phyloP scores from a whole-genome alignment of 768 basidiomycete species.

The Lanmaoa pseudosensibilis region DNA sequence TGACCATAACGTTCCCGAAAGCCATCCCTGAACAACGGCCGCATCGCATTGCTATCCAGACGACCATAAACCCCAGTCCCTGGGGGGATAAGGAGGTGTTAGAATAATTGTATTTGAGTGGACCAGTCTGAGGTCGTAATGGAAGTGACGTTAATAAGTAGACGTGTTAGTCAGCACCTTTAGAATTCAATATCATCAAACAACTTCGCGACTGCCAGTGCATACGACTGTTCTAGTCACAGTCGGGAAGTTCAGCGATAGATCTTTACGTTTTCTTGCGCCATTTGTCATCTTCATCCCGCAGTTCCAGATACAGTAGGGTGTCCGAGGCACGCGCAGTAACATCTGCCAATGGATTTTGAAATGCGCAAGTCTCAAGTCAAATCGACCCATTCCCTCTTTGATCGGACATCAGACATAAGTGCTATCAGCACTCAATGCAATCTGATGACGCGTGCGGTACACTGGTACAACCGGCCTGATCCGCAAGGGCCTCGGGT shows the following conservation, averaged over 20 bases:
- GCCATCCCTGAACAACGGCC: too few relatives aligned
- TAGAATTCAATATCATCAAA: constrained; percentile 10
- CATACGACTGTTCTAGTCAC: too few relatives aligned
- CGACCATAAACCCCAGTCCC: too few relatives aligned
- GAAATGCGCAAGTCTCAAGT: background rate
- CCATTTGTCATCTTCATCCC: background rate
- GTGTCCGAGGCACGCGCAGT: background rate
- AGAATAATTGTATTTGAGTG: too few relatives aligned
- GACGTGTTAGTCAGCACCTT: constrained; percentile 8
- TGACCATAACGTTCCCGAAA: too few relatives aligned
- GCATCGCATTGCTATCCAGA: too few relatives aligned
- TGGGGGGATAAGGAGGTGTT: too few relatives aligned
- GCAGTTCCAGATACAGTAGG: background rate
- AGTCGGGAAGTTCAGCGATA: background rate
- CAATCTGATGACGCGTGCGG: background rate
- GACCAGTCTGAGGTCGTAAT: too few relatives aligned
- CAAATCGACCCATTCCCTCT: background rate
- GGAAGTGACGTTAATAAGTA: too few relatives aligned
- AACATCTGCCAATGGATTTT: background rate
- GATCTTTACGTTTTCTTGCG: background rate
- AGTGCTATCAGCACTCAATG: background rate
- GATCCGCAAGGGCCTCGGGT: background rate
- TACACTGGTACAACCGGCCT: background rate
- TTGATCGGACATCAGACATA: background rate
- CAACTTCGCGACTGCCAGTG: too few relatives aligned